Evolutionary conservation across 116 monocot species (phyloP).

Genomic region (Papilionanthe hybrid): DNA sequence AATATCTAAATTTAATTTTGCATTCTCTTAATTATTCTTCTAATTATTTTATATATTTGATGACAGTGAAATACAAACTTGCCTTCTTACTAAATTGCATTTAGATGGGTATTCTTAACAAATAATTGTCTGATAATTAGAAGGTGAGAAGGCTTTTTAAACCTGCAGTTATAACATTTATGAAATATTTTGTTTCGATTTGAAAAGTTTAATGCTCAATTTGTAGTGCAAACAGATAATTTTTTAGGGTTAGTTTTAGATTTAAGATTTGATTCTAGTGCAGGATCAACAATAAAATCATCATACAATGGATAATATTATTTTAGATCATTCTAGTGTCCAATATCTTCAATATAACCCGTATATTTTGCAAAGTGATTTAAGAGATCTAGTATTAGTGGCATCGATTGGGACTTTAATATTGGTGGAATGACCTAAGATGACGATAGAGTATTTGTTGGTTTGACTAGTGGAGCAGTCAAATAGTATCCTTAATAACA

Average conservation of each 20-base stretch:
- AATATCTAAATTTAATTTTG: background rate
- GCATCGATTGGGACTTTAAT: too few relatives aligned
- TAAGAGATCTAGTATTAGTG: too few relatives aligned
- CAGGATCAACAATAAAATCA: background rate
- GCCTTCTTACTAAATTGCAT: background rate
- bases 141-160: background rate
- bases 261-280: background rate
- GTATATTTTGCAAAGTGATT: too few relatives aligned
- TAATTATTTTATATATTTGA: background rate
- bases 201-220: background rate
- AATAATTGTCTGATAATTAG: background rate
- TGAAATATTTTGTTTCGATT: background rate
- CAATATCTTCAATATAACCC: too few relatives aligned
- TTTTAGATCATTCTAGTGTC: background rate
- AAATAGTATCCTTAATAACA: too few relatives aligned
- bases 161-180: background rate
- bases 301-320: background rate
- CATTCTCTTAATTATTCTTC: background rate
- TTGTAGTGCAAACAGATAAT: background rate
- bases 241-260: background rate
- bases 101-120: background rate
- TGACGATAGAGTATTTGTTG: too few relatives aligned
- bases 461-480: too few relatives aligned
- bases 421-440: too few relatives aligned
- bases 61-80: background rate